Conservation (phyloP, 306 rosid species). For the Acacia confusa region DNA sequence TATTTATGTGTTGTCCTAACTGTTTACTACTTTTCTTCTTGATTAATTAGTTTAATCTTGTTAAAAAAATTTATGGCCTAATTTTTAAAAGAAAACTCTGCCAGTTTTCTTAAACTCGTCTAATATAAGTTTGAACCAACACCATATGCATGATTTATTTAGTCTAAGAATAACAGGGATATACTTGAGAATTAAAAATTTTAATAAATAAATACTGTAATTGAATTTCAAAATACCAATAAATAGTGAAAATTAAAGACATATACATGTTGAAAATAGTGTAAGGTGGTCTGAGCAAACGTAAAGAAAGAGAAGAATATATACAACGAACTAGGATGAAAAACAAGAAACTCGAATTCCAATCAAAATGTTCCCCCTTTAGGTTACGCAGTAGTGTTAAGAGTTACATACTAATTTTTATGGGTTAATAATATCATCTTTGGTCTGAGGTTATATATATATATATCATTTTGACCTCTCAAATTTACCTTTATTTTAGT, state of each 20-base stretch:
- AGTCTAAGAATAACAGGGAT: background rate
- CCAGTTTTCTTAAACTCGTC: too few species aligned
- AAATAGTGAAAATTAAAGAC: background rate
- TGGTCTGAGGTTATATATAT: too few species aligned
- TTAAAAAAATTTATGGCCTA: too few species aligned
- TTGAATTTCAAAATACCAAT: background rate
- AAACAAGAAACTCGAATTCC: constrained; percentile 42
- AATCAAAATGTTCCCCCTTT: constrained; percentile 36
- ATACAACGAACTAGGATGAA: constrained; percentile 39
- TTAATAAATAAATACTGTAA: background rate
- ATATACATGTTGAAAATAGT: background rate
- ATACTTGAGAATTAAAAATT: background rate
- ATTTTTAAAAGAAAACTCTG: too few species aligned
- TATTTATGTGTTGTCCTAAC: background rate
- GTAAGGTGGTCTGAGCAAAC: constrained; percentile 2
- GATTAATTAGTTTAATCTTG: background rate
- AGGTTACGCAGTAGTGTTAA: too few species aligned
- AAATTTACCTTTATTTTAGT: too few species aligned
- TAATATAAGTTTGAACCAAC: background rate
- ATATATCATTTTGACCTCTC: too few species aligned
- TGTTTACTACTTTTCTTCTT: background rate
- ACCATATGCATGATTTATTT: background rate
- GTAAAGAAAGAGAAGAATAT: constrained; percentile 24
- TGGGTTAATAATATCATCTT: too few species aligned
- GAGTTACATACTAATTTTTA: background rate